These are phyloP conservation scores for Amesomyces nigricolor DNA, from an alignment of 2,329 filamentous ascomycete genomes.

Conservation along the genomic window DNA sequence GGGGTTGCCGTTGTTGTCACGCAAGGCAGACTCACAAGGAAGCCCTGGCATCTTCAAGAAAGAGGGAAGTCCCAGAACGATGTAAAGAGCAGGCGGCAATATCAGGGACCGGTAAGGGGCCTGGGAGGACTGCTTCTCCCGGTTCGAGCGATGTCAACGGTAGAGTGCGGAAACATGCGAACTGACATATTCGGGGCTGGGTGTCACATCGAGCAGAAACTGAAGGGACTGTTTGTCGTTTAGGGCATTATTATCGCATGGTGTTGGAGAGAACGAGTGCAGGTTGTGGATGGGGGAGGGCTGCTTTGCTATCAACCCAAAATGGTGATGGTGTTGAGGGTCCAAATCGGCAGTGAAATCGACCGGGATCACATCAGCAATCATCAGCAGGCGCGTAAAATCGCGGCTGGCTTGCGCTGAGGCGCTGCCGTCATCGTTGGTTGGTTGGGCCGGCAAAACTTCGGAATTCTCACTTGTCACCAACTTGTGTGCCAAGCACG, in stretches of 20 bases:
- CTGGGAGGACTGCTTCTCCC: slow-evolving; percentile 20
- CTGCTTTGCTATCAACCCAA: background rate
- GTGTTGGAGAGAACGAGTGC: too few species aligned
- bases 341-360: background rate
- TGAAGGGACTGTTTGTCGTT: background rate
- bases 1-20: background rate
- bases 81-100: slow-evolving; percentile 1
- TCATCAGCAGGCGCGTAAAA: slow-evolving; percentile 4
- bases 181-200: slow-evolving; percentile 26
- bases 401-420: background rate
- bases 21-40: slow-evolving; percentile 26
- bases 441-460: slow-evolving; percentile 16
- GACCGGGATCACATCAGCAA: background rate
- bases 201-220: slow-evolving; percentile 21
- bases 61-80: background rate
- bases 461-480: slow-evolving; percentile 3
- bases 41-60: slow-evolving; percentile 31
- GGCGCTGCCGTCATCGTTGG: slow-evolving; percentile 5
- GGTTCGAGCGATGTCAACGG: slow-evolving; percentile 27
- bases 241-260: background rate
- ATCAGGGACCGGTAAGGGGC: slow-evolving; percentile 19
- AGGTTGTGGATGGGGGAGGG: too few species aligned
- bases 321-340: background rate
- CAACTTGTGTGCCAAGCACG: slow-evolving; percentile 8
- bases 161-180: slow-evolving; percentile 21